phyloP scores from a whole-genome alignment of 352 stramenopile species.

The Globisporangium cederbergense region DNA sequence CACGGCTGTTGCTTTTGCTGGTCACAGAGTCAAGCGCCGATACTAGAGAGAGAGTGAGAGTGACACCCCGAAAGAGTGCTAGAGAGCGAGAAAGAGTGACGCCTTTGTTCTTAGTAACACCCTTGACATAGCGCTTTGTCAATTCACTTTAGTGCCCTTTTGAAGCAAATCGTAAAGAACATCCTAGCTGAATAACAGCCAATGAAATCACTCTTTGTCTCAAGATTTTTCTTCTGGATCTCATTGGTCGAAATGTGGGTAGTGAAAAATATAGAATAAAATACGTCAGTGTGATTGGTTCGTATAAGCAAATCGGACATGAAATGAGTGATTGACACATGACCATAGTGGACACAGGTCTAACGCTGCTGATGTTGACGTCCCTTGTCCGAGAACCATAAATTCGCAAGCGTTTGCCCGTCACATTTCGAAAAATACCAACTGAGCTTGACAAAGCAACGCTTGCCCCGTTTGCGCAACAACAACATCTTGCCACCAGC shows the following conservation, averaged over 20 bases:
- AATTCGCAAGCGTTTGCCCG: no score
- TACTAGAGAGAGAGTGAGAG: conserved; percentile 29
- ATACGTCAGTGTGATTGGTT: no score
- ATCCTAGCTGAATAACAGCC: neutral
- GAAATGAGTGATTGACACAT: no score
- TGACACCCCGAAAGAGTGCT: neutral
- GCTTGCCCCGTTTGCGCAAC: conserved; percentile 15
- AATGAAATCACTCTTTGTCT: neutral
- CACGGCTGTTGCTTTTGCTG: conserved; percentile 3
- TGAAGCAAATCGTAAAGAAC: neutral
- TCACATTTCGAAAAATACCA: no score
- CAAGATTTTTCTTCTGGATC: conserved; percentile 8
- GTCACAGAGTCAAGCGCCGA: conserved; percentile 62
- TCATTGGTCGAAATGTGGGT: no score
- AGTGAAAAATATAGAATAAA: no score
- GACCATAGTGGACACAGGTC: no score
- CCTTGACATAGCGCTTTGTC: neutral
- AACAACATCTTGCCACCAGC: neutral
- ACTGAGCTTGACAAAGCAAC: no score
- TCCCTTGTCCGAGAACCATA: no score
- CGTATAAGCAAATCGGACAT: no score
- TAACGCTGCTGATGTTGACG: no score
- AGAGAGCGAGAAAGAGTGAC: neutral
- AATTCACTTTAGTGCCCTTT: conserved; percentile 8
- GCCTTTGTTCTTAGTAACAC: neutral